These are phyloP conservation scores for Neurospora pannonica DNA, from an alignment of 495 filamentous ascomycete species.

Conservation along the genomic window DNA sequence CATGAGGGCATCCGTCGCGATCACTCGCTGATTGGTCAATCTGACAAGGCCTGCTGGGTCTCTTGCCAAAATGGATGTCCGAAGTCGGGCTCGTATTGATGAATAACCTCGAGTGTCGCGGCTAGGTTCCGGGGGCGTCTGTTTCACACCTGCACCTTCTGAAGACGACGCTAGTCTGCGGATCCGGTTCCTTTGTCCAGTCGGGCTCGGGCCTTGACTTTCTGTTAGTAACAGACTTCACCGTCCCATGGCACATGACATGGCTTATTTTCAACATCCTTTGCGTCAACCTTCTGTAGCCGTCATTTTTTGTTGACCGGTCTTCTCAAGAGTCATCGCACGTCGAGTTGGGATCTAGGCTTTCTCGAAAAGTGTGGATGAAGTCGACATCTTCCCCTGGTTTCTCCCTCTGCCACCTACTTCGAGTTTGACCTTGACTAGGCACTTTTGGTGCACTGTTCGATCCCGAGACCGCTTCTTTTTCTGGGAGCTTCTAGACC, in stretches of 20 bases:
- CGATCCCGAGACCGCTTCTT: neutral
- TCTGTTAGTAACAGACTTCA: conserved; percentile 21
- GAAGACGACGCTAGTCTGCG: conserved; percentile 6
- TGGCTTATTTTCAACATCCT: neutral
- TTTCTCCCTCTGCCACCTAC: neutral
- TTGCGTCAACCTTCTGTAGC: neutral
- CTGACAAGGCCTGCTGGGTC: neutral
- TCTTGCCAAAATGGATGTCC: conserved; percentile 3
- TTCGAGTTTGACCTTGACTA: neutral
- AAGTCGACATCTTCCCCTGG: neutral
- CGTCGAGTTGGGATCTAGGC: neutral
- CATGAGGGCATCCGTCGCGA: neutral
- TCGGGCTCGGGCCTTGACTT: conserved; percentile 20
- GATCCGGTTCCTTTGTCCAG: conserved; percentile 15
- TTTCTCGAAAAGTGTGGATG: neutral
- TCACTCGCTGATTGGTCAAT: neutral
- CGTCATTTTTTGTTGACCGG: neutral
- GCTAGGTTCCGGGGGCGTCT: neutral
- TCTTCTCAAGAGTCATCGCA: neutral
- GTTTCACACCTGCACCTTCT: neutral
- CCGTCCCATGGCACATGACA: conserved; percentile 19
- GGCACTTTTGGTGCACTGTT: neutral
- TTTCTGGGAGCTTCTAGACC: neutral
- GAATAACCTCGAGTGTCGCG: neutral
- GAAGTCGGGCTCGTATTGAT: conserved; percentile 15